Percentiles rank a stretch among this genome's conserved stretches.
Conservation (phyloP, 176 grass and related monocot species). For the Saccharum officinarum region DNA sequence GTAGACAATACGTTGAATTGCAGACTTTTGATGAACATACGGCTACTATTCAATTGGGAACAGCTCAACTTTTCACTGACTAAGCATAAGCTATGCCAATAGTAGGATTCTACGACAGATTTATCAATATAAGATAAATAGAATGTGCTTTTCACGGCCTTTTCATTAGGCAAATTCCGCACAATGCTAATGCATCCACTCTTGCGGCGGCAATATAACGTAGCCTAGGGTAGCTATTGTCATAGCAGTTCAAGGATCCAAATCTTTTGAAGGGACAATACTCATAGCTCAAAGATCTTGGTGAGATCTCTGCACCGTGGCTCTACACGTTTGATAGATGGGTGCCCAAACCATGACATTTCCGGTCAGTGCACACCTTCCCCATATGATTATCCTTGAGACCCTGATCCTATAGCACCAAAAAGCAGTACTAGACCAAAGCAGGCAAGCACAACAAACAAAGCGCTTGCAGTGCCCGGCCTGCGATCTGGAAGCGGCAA, state of each 20-base stretch:
- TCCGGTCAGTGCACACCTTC: slow-evolving; percentile 19
- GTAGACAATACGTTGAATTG: no score
- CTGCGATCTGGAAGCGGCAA: neutral
- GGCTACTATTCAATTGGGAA: no score
- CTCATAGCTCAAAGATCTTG: neutral
- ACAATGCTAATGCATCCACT: neutral
- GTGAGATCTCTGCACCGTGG: neutral
- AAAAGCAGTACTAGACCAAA: neutral
- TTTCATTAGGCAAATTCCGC: no score
- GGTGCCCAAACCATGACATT: slow-evolving; percentile 8
- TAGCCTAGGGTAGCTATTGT: neutral
- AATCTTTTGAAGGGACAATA: neutral
- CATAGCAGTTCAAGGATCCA: neutral
- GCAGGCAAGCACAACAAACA: neutral
- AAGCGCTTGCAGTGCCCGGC: neutral
- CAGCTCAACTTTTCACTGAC: no score
- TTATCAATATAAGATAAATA: no score
- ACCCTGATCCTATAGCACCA: neutral
- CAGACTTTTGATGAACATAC: no score
- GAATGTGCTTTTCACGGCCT: no score
- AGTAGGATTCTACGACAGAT: no score
- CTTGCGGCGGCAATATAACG: neutral
- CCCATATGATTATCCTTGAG: neutral
- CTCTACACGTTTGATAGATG: neutral
- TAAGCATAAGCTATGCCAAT: neutral